Base-by-base conservation (phyloP, 768 basidiomycete species). In the Dioszegia hungarica region DNA sequence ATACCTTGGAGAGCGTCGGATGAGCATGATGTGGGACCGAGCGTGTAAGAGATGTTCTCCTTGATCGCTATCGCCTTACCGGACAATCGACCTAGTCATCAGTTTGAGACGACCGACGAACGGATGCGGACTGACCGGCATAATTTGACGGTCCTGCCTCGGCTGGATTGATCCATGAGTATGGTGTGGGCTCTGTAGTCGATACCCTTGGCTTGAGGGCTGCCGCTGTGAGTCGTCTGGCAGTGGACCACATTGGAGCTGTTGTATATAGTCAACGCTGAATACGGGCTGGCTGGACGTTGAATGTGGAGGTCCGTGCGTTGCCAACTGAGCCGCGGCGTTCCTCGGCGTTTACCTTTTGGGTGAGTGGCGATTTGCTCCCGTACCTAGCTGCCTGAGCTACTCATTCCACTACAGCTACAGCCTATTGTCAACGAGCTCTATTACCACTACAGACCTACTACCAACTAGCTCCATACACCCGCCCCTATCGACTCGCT, bases 1-100 rank as follows among this genome's bases (percentile, higher is more conserved):
- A 56, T 29, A 87, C 89, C 81, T 57, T 79, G 75, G 14, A 97
- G 81, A 77, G 92, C 87, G 1, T 75, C 75, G 0, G 90, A 92
- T 2, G 89, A 85, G 70, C 90, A 90, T 34, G 89, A 88, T 3
- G 85, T 86, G 0, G 83, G 83, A 65, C 86, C 79, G 2, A 77
- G 76, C 0, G 72, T 59, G 0, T 88, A 89, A 48, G 86, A 85
- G 54, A 97, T 91, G 67, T 89, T 90, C 63, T 93, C 90, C 75
- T 97, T 95, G 47, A 94, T 76, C 0, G 85, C 89, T 3, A 94
- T 76, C 1, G 46, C 12, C 43, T 55, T 60, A 1, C 70, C 69
- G 1, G 59, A 54, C 12, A 71, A 48, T 15, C 24, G 46, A 22
- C 69, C 66, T 58, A 44, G 25, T 31, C 9, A 41, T 56, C n/a